A percentile compares a stretch with the other conserved stretches of the same genome.
Conservation (phyloP, 1,284 basidiomycete genomes). For the Takashimella tepidaria region DNA sequence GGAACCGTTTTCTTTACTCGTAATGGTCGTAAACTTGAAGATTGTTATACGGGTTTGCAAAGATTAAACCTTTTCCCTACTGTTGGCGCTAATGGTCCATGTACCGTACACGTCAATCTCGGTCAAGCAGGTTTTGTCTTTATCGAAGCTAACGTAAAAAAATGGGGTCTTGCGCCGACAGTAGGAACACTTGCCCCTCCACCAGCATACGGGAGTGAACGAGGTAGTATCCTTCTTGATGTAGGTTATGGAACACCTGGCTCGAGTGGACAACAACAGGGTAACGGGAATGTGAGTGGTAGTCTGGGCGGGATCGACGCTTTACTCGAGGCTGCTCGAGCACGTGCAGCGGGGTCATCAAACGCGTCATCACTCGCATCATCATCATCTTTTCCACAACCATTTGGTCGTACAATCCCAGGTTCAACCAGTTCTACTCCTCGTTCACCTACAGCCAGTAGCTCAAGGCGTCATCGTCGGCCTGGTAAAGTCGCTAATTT, state of each 20-base stretch:
- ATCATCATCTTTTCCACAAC: conserved; percentile 2
- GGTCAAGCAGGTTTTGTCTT: conserved; percentile 96
- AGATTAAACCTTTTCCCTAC: conserved; percentile 91
- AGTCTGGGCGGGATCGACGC: conserved; percentile 22
- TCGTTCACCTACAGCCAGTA: conserved; percentile 1
- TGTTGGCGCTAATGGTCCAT: conserved; percentile 87
- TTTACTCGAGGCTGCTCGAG: conserved; percentile 39
- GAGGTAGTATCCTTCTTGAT: conserved; percentile 87
- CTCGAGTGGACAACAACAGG: conserved; percentile 12
- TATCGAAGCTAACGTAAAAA: conserved; percentile 97
- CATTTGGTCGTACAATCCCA: neutral
- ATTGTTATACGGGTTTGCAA: conserved; percentile 82
- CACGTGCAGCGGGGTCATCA: conserved; percentile 20
- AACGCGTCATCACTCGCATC: conserved; percentile 8
- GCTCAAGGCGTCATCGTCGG: conserved; percentile 26
- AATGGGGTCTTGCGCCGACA: conserved; percentile 94
- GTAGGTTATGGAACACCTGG: conserved; percentile 57
- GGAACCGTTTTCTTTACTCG: conserved; percentile 97
- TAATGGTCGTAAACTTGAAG: conserved; percentile 90
- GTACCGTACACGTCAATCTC: conserved; percentile 89
- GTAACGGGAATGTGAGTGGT: conserved; percentile 7
- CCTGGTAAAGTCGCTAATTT: conserved; percentile 20
- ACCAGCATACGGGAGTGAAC: conserved; percentile 89
- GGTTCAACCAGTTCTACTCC: neutral
- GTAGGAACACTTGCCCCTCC: conserved; percentile 91